Base-by-base conservation (phyloP, 2,329 filamentous ascomycete genomes). In the Hypoxylon rubiginosum region DNA sequence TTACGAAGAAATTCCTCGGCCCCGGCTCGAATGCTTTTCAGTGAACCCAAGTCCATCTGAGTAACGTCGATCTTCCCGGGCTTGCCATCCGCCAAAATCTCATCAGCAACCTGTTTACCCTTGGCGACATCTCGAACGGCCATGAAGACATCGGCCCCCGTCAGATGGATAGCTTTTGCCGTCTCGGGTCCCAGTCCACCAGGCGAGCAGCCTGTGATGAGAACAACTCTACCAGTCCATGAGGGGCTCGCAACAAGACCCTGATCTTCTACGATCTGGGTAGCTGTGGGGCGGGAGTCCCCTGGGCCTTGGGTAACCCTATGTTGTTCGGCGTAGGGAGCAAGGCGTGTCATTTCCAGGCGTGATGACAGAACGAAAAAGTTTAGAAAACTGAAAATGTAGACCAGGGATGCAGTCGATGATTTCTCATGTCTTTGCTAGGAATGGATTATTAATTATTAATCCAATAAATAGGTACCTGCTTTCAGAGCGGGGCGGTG, bases 261-360 rank as follows among this genome's bases (percentile, higher is more conserved):
- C 50, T 71, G 63, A 39, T 71, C 66, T 52, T 71, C 54, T 43
- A 71, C 34, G 36, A 71, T 51, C 57, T 65, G 59, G 49, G 15
- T 52, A n/a, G 69, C 69, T 34, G 70, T 71, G 9, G 70, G 71
- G 13, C 71, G 67, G 17, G 60, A 58, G 65, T 72, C 71, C 4
- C 67, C 69, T 13, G 67, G 59, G 21, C 71, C 71, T 50, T 66
- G 36, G 11, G 52, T 51, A 17, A 6, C 17, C 45, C 48, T 62
- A 36, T 70, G 67, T 4, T 36, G 39, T 39, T 67, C 53, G 11
- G 57, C 60, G 34, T 72, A 71, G 4, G 68, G 69, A n/a, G 69
- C 57, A 32, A 68, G 54, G 19, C 64, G 64, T 43, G 58, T 28
- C 67, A 68, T 70, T 51, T n/a, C n/a, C n/a, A n/a, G n/a, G n/a